These are phyloP conservation scores for Chalciporus chontae DNA, from an alignment of 768 basidiomycete species.

Conservation along the genomic window DNA sequence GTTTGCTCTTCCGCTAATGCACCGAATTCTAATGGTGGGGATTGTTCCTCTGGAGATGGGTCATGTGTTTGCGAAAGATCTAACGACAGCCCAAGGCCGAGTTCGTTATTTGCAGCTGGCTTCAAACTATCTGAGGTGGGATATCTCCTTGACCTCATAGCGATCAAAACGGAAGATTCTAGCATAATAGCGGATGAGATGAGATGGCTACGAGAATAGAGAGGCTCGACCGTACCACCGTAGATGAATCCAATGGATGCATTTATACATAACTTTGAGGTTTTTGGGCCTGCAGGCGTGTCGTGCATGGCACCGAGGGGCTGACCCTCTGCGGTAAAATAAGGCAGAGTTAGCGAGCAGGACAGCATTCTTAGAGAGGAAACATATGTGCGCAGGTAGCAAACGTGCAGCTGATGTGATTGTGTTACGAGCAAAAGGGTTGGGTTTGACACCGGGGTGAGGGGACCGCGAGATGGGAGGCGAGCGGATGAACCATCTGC, in stretches of 20 bases:
- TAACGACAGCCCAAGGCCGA: constrained; percentile 38
- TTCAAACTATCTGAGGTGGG: constrained; percentile 36
- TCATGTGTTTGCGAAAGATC: constrained; percentile 19
- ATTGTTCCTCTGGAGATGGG: constrained; percentile 21
- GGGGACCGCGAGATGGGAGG: constrained; percentile 57
- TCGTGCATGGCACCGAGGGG: constrained; percentile 29
- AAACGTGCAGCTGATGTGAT: constrained; percentile 52
- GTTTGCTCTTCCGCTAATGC: constrained; percentile 55
- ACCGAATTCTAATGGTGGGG: constrained; percentile 41
- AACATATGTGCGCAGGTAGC: constrained; percentile 47
- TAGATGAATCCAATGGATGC: constrained; percentile 62
- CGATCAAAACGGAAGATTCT: constrained; percentile 60
- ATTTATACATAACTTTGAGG: constrained; percentile 46
- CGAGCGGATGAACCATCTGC: constrained; percentile 46
- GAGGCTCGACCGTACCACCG: constrained; percentile 38
- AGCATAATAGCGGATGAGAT: constrained; percentile 5
- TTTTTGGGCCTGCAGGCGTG: constrained; percentile 33
- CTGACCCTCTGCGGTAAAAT: constrained; percentile 34
- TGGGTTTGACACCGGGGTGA: constrained; percentile 48
- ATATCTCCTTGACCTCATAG: constrained; percentile 54
- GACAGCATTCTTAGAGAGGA: constrained; percentile 44
- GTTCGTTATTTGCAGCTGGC: constrained; percentile 30
- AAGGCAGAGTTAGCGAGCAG: constrained; percentile 45
- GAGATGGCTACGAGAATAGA: background rate
- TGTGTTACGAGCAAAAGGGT: constrained; percentile 64